A percentile compares a stretch with the other conserved stretches of the same genome.
Conservation (phyloP, 1,284 basidiomycete genomes). For the Sphagnurus paluster region DNA sequence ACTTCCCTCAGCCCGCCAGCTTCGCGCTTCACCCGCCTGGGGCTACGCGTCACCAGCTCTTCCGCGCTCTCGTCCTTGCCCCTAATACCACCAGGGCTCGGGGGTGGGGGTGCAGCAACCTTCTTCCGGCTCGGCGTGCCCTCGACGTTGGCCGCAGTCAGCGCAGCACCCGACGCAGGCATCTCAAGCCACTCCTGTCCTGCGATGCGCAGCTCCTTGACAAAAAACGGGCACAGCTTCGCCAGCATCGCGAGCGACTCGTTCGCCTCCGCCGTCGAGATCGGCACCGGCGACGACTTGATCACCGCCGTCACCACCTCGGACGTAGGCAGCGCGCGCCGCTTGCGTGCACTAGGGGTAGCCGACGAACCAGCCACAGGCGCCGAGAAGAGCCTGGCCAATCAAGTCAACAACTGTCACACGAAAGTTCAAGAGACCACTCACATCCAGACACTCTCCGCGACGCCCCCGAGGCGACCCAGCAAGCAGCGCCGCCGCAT, state of each 20-base stretch:
- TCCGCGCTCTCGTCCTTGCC: slow-evolving; percentile 52
- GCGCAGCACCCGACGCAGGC: slow-evolving; percentile 49
- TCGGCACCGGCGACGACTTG: slow-evolving; percentile 77
- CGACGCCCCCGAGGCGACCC: slow-evolving; percentile 72
- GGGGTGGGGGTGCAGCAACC: slow-evolving; percentile 30
- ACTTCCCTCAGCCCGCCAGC: slow-evolving; percentile 73
- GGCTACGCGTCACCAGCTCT: slow-evolving; percentile 66
- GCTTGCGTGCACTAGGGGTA: slow-evolving; percentile 59
- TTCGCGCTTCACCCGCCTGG: slow-evolving; percentile 65
- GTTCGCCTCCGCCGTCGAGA: slow-evolving; percentile 71
- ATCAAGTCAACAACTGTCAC: slow-evolving; percentile 8
- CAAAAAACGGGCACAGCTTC: slow-evolving; percentile 75
- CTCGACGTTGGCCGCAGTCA: slow-evolving; percentile 20
- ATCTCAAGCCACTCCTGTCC: slow-evolving; percentile 83
- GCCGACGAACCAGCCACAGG: slow-evolving; percentile 42
- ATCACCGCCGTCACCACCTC: slow-evolving; percentile 68
- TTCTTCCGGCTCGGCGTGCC: slow-evolving; percentile 33
- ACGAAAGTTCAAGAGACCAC: slow-evolving; percentile 24
- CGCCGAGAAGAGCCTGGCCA: slow-evolving; percentile 64
- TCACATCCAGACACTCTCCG: slow-evolving; percentile 87
- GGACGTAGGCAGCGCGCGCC: slow-evolving; percentile 60
- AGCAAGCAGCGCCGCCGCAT: slow-evolving; percentile 70
- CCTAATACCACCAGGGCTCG: slow-evolving; percentile 37
- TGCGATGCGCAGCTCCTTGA: slow-evolving; percentile 58
- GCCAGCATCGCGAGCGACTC: slow-evolving; percentile 69